phyloP scores from a whole-genome alignment of 2,329 filamentous ascomycete species.

The Arthrinium puccinioides region DNA sequence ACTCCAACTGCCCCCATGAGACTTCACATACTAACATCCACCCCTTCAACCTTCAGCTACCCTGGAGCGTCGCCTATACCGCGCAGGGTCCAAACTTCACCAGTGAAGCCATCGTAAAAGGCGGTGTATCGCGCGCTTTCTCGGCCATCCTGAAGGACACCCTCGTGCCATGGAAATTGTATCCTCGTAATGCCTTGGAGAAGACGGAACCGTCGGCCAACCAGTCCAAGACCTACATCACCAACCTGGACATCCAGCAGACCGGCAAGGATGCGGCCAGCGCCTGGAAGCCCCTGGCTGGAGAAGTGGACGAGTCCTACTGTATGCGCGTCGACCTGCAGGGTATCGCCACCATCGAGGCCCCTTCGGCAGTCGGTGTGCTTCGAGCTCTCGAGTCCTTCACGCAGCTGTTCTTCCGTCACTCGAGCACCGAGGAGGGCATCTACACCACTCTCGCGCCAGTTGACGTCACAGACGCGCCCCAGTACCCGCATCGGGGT shows the following conservation, averaged over 20 bases:
- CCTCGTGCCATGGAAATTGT: conserved; percentile 74
- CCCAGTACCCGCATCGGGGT: conserved; percentile 70
- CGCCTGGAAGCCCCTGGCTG: conserved; percentile 53
- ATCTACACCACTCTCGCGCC: conserved; percentile 68
- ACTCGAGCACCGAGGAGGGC: conserved; percentile 49
- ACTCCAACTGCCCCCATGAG: conserved; percentile 11
- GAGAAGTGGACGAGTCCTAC: conserved; percentile 70
- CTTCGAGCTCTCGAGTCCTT: conserved; percentile 71
- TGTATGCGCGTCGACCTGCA: conserved; percentile 49
- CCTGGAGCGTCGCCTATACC: conserved; percentile 39
- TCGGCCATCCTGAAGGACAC: conserved; percentile 58
- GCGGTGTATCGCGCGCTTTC: conserved; percentile 51
- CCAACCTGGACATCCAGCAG: conserved; percentile 55
- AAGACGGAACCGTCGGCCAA: conserved; percentile 54
- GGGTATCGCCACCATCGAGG: conserved; percentile 56
- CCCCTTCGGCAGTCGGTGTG: conserved; percentile 60
- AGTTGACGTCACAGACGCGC: conserved; percentile 63
- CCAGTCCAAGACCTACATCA: conserved; percentile 41
- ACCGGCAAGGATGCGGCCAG: conserved; percentile 43
- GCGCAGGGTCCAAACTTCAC: conserved; percentile 28
- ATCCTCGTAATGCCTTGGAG: conserved; percentile 48
- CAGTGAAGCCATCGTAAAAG: conserved; percentile 48
- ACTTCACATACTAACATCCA: conserved; percentile 12
- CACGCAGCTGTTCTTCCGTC: conserved; percentile 70
- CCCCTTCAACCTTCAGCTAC: conserved; percentile 35